Conservation (phyloP, 2,329 filamentous ascomycete species). For the Tolypocladium guangdongense region DNA sequence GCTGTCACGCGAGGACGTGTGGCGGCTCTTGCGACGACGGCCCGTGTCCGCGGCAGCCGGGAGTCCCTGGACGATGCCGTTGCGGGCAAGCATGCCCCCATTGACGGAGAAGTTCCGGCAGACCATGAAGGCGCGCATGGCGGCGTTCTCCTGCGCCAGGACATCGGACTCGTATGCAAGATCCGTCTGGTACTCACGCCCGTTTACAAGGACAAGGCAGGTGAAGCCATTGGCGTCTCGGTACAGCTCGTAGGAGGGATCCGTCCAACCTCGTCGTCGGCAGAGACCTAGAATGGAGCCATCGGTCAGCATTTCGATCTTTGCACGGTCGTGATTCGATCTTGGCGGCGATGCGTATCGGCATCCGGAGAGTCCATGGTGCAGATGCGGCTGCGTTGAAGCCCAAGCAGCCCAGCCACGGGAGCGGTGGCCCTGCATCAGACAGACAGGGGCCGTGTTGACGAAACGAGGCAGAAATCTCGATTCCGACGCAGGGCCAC, state of each 20-base stretch:
- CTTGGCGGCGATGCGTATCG: background rate
- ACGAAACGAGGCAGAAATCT: background rate
- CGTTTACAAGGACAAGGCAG: constrained; percentile 89
- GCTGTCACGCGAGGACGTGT: constrained; percentile 35
- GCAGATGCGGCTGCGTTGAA: background rate
- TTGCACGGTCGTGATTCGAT: background rate
- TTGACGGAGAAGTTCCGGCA: constrained; percentile 97
- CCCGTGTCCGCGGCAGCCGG: constrained; percentile 38
- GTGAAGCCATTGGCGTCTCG: constrained; percentile 65
- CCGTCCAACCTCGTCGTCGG: constrained; percentile 85
- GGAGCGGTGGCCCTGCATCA: background rate
- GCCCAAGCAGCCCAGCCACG: background rate
- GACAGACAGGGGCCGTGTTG: background rate
- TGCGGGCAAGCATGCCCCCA: constrained; percentile 74
- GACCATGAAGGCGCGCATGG: constrained; percentile 94
- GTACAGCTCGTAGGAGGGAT: constrained; percentile 81
- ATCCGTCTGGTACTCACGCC: constrained; percentile 91
- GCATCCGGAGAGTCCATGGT: background rate
- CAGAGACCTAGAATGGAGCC: constrained; percentile 60
- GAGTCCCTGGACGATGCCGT: constrained; percentile 57
- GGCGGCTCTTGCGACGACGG: constrained; percentile 41
- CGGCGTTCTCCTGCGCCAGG: constrained; percentile 83
- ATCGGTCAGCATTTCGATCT: constrained; percentile 21
- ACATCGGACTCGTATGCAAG: constrained; percentile 70
- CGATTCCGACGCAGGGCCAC: background rate